Evolutionary conservation across 306 rosid species (phyloP), one percentile per base, ranked within the genome.

Genomic region (Rubus parviflorus): DNA sequence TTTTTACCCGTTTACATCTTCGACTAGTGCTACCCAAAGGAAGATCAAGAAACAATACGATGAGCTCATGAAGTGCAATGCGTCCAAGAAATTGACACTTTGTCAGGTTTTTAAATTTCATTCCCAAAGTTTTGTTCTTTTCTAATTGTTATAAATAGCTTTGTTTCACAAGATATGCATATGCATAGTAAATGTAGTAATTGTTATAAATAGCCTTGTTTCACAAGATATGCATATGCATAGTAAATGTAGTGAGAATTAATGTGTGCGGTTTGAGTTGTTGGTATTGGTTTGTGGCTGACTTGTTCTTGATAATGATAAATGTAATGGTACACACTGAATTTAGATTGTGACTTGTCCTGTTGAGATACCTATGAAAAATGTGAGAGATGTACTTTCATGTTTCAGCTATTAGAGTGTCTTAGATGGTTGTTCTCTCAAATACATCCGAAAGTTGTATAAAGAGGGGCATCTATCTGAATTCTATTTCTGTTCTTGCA

Each of bases 1-100:
- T 52, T 73, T 87, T 8, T 92, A 87, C 80, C 96, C 97, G 75
- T 89, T 89, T 68, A 92, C 97, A 4, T 86, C 92, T 46, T 86
- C 97, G 0, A 86, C 89, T 64, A 90, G 96, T 79, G 83, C 85
- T 62, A 89, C 89, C 74, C 97, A 92, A 89, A 90, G 96, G 75
- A 90, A 82, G 87, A 92, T 92, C 82, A 92, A 92, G 84, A 89
- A 78, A 25, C 96, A 90, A 80, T 90, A 92, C 41, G 96, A 90
- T 74, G 94, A 92, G 62, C 91, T 92, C 4, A 86, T 92, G 80
- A 86, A 87, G 72, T 87, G 87, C 75, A 87, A 89, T 38, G 90
- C 83, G 37, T 77, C 90, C 16, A 89, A 85, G 87, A 85, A 83
- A 78, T 68, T 92, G 83, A 85, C 96, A 19, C 84, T 92, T 23